Conservation (phyloP, 805 yeast genomes). For the Priceomyces carsonii region DNA sequence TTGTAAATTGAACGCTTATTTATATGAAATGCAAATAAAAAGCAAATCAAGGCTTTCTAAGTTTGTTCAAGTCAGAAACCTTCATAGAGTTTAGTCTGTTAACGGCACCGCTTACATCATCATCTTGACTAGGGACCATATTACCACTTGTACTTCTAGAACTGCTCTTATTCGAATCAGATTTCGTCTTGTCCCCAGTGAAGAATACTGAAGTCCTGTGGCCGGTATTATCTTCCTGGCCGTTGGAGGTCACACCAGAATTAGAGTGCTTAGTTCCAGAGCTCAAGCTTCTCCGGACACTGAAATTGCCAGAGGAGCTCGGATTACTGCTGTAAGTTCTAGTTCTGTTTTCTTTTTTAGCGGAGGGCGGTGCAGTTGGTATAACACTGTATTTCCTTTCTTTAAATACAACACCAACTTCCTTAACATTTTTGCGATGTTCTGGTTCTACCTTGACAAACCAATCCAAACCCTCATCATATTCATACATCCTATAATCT, state of each 20-base stretch:
- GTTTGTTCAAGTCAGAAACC: constrained; percentile 28
- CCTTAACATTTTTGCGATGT: constrained; percentile 60
- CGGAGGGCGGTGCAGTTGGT: constrained; percentile 68
- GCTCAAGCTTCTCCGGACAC: constrained; percentile 26
- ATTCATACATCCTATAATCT: constrained; percentile 87
- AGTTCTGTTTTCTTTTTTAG: constrained; percentile 11
- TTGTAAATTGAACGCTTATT: background rate
- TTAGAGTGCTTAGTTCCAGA: constrained; percentile 11
- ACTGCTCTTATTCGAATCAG: background rate
- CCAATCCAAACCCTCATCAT: constrained; percentile 75
- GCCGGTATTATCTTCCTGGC: constrained; percentile 7
- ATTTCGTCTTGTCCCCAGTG: constrained; percentile 6
- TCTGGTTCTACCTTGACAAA: constrained; percentile 66
- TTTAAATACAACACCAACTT: constrained; percentile 67
- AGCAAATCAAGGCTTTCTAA: constrained; percentile 25
- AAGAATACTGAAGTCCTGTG: constrained; percentile 4
- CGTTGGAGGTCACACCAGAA: too few relatives aligned
- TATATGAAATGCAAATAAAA: background rate
- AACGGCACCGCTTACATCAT: constrained; percentile 6
- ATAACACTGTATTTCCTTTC: constrained; percentile 73
- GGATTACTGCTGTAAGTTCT: constrained; percentile 4
- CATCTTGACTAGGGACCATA: constrained; percentile 2
- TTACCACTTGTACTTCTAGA: background rate
- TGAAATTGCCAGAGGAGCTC: constrained; percentile 16
- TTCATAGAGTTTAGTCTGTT: constrained; percentile 22